Percentiles rank a stretch among this genome's conserved stretches.
phyloP scores from a whole-genome alignment of 805 yeast genomes.

The Dipodascopsis uninucleata region DNA sequence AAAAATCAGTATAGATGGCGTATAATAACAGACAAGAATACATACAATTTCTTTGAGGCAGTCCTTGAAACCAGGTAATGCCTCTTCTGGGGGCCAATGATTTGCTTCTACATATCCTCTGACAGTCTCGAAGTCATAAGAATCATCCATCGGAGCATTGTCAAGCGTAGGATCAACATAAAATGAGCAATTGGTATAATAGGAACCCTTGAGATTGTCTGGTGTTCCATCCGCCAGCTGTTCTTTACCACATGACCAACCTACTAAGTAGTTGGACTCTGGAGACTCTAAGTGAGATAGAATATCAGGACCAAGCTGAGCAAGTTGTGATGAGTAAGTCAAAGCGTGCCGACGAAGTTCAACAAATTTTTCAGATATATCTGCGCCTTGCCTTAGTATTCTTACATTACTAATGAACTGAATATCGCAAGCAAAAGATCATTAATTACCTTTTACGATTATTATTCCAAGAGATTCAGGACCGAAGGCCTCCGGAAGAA shows the following conservation, averaged over 20 bases:
- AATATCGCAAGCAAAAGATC: not conserved
- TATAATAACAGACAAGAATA: constrained; percentile 35
- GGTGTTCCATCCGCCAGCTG: constrained; percentile 44
- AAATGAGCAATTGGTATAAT: constrained; percentile 56
- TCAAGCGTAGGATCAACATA: constrained; percentile 44
- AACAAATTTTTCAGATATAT: constrained; percentile 41
- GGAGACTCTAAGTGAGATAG: constrained; percentile 42
- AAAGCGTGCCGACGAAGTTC: constrained; percentile 45
- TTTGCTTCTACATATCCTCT: constrained; percentile 49
- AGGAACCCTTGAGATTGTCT: constrained; percentile 55
- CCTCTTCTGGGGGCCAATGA: constrained; percentile 47
- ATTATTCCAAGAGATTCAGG: constrained; percentile 54
- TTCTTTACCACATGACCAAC: constrained; percentile 62
- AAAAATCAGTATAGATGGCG: constrained; percentile 38
- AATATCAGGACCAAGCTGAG: constrained; percentile 2
- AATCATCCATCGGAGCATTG: constrained; percentile 40
- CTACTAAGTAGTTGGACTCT: constrained; percentile 52
- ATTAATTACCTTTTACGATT: constrained; percentile 37
- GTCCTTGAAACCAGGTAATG: constrained; percentile 30
- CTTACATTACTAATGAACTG: not conserved
- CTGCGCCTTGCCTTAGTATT: constrained; percentile 8
- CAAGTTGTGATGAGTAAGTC: constrained; percentile 38
- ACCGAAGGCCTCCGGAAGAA: constrained; percentile 50
- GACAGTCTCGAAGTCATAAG: constrained; percentile 36
- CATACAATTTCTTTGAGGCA: constrained; percentile 34